Evolutionary conservation across 345 rosid species (phyloP), one percentile per base, ranked within the genome.

Genomic region (Raphanus sativus): DNA sequence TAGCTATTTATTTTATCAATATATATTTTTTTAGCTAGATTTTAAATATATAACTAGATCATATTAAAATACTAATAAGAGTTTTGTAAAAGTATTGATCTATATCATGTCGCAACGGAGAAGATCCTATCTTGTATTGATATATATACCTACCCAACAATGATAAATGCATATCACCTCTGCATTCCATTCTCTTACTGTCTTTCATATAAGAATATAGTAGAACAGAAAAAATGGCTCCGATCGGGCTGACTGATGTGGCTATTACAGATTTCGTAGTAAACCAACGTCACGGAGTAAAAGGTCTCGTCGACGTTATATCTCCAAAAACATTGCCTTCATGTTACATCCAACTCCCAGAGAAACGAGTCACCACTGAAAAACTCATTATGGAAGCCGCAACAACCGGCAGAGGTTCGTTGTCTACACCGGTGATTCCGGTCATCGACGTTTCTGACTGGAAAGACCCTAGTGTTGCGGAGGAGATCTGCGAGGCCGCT

Each of bases 211-310:
- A n/a, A 30, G 1, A 52, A 8, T 1, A 69, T 30, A 30, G 62
- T 25, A 58, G n/a, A 7, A 50, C 28, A 29, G 50, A 13, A 6
- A 26, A 68, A 52, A 52, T 69, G 73, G 6, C 73, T 54, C 32
- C 73, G 7, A 32, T 55, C 10, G 5, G 12, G 7, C 48, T 69
- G 32, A 33, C 63, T 25, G 66, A 60, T 24, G 28, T 40, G 9
- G 40, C 26, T 28, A 28, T 71, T n/a, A 71, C 58, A 12, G 85
- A 85, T 15, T 85, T 85, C 61, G 81, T 82, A 12, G 16, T 80
- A 24, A 75, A 73, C 52, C 82, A 80, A 77, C 75, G 81, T 13
- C 48, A 80, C 36, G 87, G 84, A 33, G 85, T 78, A 0, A 85
- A 80, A 71, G 85, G 85, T 71, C 70, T 85, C 1, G 77, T 79